Base-by-base conservation (phyloP, 306 rosid species). In the Fagus sylvatica region DNA sequence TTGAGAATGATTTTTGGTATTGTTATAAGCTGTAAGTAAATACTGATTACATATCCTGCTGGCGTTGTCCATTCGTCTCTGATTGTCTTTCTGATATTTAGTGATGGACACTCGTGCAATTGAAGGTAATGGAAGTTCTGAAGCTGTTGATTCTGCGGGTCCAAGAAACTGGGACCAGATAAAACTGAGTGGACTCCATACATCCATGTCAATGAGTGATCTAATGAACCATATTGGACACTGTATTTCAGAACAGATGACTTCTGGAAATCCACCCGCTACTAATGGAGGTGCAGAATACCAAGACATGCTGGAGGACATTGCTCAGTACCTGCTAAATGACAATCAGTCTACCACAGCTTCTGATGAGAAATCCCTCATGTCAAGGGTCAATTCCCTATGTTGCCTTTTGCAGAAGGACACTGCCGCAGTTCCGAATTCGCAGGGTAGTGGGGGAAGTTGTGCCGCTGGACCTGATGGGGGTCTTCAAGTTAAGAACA, bases 331-430 rank as follows among this genome's bases (percentile, higher is more conserved):
- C 85, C 84, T 93, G 67, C 91, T 93, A 53, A 91, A 48, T 37
- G 98, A 93, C 87, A 89, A 83, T 51, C 96, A 91, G 80, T 85
- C 74, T 40, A 59, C 89, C 42, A 78, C 89, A 1, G 76, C 86
- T 59, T 88, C 96, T 12, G 98, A 93, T 73, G 98, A 93, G 82
- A 88, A 89, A 69, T 93, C 93, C 73, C 88, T 93, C 53, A 93
- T 93, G 96, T 74, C 96, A 77, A 88, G 98, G 86, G 98, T 93
- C 83, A 85, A 93, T 81, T 93, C 98, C 76, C 90, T 93, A 30
- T 88, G 87, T 68, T 91, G 91, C 80, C 98, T 93, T 78, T 76
- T 91, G 81, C 98, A 93, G 78, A 93, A 89, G 82, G 98, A 93
- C 78, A 82, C 88, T 49, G 34, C 71, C 33, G 76, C 85, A n/a